Evolutionary conservation across 164 flowering plant species (phyloP), one percentile per base, ranked within the genome.

Genomic region (Amborella trichopoda): DNA sequence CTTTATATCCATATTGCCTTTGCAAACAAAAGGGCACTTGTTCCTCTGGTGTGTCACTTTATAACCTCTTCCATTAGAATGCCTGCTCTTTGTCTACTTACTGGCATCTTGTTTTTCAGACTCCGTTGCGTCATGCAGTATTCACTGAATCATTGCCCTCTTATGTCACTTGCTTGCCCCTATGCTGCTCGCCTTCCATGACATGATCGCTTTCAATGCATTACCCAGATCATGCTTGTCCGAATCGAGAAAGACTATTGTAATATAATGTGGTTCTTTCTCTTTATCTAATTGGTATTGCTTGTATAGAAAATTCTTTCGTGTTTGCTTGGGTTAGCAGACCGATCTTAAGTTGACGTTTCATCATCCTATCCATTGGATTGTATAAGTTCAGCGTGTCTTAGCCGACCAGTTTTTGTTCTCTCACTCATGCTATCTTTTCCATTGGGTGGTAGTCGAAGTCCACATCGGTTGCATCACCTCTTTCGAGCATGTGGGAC

Each of bases 161-260:
- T 32, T 32, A 9, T 32, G 10, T 32, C 36, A 32, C 36, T 32
- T 32, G 36, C 36, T 32, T 32, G 36, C 36, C 36, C 36, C 36
- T 32, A 32, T 32, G 36, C 36, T 32, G 36, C 36, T 32, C 36
- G 36, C 36, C 36, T 32, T 32, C 36, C 36, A 32, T 32, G 36
- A 32, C 36, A 32, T 32, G 36, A 32, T 32, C 36, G 36, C 36
- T 32, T 32, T 32, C 36, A 32, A 32, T 32, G 36, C 36, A 32
- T 32, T 32, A 14, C 36, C 36, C 36, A 32, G 36, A 32, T 32
- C 36, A 32, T 32, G 36, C 36, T n/a, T n/a, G n/a, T n/a, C n/a
- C n/a, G n/a, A n/a, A n/a, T n/a, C n/a, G n/a, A n/a, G n/a, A n/a
- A n/a, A n/a, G n/a, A n/a, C n/a, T n/a, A n/a, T n/a, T n/a, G n/a